Evolutionary conservation across 495 filamentous ascomycete species (phyloP).

Genomic region (Daldinia decipiens): DNA sequence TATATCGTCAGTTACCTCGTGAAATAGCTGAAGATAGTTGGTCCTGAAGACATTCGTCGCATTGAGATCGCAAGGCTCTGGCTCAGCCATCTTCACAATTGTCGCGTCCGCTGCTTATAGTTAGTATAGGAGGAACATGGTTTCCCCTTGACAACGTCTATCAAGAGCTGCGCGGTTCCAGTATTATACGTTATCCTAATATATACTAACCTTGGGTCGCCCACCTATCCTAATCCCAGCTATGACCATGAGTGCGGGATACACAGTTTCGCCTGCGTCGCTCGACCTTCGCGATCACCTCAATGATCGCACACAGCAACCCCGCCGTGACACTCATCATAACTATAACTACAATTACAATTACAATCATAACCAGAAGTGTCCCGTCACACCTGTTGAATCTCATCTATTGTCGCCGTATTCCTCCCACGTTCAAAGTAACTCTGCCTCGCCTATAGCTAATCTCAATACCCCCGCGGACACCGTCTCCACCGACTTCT

Average conservation of each 20-base stretch:
- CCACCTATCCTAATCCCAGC: constrained; percentile 36
- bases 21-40: constrained; percentile 24
- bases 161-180: constrained; percentile 34
- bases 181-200: constrained; percentile 32
- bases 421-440: constrained; percentile 52
- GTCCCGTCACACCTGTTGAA: constrained; percentile 41
- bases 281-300: constrained; percentile 45
- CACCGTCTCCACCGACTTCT: constrained; percentile 53
- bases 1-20: constrained; percentile 11
- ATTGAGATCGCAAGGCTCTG: constrained; percentile 41
- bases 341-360: constrained; percentile 35
- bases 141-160: constrained; percentile 29
- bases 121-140: constrained; percentile 41
- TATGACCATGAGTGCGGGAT: constrained; percentile 49
- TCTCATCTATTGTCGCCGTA: constrained; percentile 53
- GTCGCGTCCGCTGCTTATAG: constrained; percentile 16
- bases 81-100: constrained; percentile 12
- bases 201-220: constrained; percentile 38
- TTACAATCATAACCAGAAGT: constrained; percentile 35
- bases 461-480: constrained; percentile 57
- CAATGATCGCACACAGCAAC: constrained; percentile 40
- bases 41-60: constrained; percentile 20
- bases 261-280: constrained; percentile 49
- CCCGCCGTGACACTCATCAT: constrained; percentile 33
- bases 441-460: constrained; percentile 54